A percentile compares a stretch with the other conserved stretches of the same genome.
phyloP scores from a whole-genome alignment of 345 rosid species.

The Leavenworthia alabamica region DNA sequence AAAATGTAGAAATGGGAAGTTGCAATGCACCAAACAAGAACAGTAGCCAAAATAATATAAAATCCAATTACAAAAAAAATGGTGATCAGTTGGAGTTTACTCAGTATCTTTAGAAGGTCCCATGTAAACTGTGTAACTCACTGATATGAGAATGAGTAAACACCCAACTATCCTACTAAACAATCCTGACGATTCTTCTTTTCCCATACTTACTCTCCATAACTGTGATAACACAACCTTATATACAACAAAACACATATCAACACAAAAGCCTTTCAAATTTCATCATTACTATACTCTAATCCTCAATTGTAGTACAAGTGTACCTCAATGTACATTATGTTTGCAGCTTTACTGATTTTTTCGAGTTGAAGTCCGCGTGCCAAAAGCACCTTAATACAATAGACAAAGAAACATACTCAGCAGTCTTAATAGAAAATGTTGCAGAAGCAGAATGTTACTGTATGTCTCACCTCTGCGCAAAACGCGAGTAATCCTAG shows the following conservation, averaged over 20 bases:
- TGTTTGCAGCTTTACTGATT: conserved; percentile 64
- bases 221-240: conserved; percentile 63
- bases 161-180: conserved; percentile 66
- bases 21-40: neutral
- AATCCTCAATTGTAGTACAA: neutral
- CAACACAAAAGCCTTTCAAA: neutral
- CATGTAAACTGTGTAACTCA: conserved; percentile 48
- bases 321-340: conserved; percentile 60
- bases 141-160: conserved; percentile 60
- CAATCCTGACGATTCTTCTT: conserved; percentile 34
- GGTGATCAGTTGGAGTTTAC: conserved; percentile 16
- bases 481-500: conserved; percentile 67
- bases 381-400: conserved; percentile 59
- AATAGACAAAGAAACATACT: neutral
- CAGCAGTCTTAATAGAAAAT: neutral
- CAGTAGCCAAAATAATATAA: neutral
- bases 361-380: conserved; percentile 90
- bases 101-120: conserved; percentile 73
- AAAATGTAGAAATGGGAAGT: neutral
- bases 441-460: neutral
- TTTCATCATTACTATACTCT: neutral
- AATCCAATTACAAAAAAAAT: neutral
- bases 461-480: conserved; percentile 52
- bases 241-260: conserved; percentile 6
- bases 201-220: conserved; percentile 45